Base-by-base conservation (phyloP, 495 filamentous ascomycete species). In the Ramalina intermedia region DNA sequence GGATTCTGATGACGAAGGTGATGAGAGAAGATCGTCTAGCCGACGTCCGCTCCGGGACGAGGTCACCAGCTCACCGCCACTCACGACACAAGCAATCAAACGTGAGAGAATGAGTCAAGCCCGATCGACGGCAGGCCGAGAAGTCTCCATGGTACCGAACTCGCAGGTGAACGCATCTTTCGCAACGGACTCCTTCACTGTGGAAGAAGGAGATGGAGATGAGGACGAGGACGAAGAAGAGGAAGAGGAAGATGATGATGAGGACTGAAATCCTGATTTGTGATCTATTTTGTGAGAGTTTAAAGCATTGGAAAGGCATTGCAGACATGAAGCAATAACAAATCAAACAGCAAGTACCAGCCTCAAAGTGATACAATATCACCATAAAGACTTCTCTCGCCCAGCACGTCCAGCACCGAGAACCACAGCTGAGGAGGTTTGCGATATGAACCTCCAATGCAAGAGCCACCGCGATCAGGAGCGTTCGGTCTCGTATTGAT, bases 1-100 rank as follows among this genome's bases (percentile, higher is more conserved):
- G 7, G 70, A 73, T 17, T 68, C 69, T 2, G 65, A 62, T 8
- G 55, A 57, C n/a, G 54, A 59, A 17, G 47, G 39, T 9, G 29
- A 38, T 12, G 12, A 29, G 21, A 43, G 40, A 23, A 29, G 37
- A 4, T 45, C 24, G 6, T 29, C 26, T 9, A 36, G 26, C 5
- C 6, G 23, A 23, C 20, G 26, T 41, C 18, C 48, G 37, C 24
- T 33, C 12, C 14, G 18, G 24, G 47, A 54, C 21, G 45, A 54
- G 4, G 42, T 56, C n/a, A 45, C 48, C 14, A 58, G 55, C 41
- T 55, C 55, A 4, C 52, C 55, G 33, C 45, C 48, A 14, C 18
- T 6, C 4, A 37, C 41, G 12, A 50, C 39, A 2, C 36, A 20
- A 17, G 16, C 17, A 12, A 18, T 48, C 18, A 55, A 47, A 16